These are phyloP conservation scores for Lepiota brunneoincarnata DNA, from an alignment of 768 basidiomycete genomes.

Conservation along the genomic window DNA sequence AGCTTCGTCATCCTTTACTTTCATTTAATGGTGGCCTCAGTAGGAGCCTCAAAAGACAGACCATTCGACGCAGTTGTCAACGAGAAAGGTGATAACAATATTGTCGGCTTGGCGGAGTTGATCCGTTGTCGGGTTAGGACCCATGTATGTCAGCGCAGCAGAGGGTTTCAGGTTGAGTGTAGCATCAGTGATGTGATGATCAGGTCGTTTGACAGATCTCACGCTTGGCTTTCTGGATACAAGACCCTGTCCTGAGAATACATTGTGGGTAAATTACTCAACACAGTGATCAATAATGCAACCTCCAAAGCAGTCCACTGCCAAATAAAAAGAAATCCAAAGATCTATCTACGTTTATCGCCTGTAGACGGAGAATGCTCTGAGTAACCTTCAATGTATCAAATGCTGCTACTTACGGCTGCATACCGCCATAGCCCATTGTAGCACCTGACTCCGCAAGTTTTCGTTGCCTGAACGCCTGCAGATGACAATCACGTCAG, in stretches of 20 bases:
- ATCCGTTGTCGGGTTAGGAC: constrained; percentile 7
- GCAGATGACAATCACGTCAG: constrained; percentile 6
- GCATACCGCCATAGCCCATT: constrained; percentile 56
- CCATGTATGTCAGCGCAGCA: not conserved
- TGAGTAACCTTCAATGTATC: not conserved
- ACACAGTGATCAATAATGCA: not conserved
- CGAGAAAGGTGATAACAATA: constrained; percentile 59
- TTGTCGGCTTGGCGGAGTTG: constrained; percentile 29
- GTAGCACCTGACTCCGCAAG: constrained; percentile 59
- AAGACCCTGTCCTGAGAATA: constrained; percentile 9
- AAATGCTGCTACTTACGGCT: not conserved
- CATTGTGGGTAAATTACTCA: constrained; percentile 8
- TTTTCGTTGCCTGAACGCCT: constrained; percentile 76
- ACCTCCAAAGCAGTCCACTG: constrained; percentile 5
- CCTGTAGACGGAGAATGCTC: not conserved
- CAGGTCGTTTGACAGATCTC: not conserved
- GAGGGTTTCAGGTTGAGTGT: not conserved
- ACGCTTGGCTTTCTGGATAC: not conserved
- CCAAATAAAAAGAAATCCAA: not conserved
- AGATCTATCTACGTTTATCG: constrained; percentile 8
- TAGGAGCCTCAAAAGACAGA: constrained; percentile 19
- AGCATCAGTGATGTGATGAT: not conserved
- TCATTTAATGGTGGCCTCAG: not conserved
- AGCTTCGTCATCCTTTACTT: constrained; percentile 64
- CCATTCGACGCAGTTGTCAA: constrained; percentile 85